Base-by-base conservation (phyloP, 1,284 basidiomycete genomes). In the Papiliotrema laurentii region DNA sequence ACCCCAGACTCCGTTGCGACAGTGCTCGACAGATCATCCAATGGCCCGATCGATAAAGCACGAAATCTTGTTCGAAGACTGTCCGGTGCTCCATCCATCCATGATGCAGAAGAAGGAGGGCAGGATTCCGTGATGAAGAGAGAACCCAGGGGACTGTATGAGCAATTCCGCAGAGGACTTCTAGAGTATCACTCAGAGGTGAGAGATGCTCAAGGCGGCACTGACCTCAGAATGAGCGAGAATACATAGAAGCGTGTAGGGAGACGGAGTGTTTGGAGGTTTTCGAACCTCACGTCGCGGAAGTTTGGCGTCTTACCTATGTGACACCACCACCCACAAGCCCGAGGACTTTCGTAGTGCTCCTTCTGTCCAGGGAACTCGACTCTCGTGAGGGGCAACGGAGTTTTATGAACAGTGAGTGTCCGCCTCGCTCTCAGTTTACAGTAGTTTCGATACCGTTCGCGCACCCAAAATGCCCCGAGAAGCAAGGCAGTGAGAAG, bases 231-330 rank as follows among this genome's bases (percentile, higher is more conserved):
- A 59, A 66, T 46, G 63, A 68, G 54, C 43, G 50, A 28, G 64
- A 67, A 47, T 74, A 74, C 50, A 72, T 74, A 43, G 68, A 71
- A 48, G 51, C 67, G 13, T 63, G 58, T 35, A 54, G 64, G 14
- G 72, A 74, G 39, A 64, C 64, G 19, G 58, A 65, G 41, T 64
- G 67, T 38, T 53, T 74, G n/a, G 58, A 71, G 25, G 63, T 71
- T 10, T 64, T 66, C 36, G 50, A 62, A 41, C 60, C 62, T 14
- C 64, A 68, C 33, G 59, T 68, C 5, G 72, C 72, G 0, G 70
- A 74, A 56, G 63, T 74, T 14, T 74, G 72, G 72, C 52, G 67
- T 13, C 47, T 71, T 49, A 71, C 70, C 1, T 74, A 67, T 50
- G 60, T 63, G 7, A 71, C 69, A n/a, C 72, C 72, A 2, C 53